Base-by-base conservation (phyloP, 2,329 filamentous ascomycete genomes). In the Rutstroemia sydowiana region DNA sequence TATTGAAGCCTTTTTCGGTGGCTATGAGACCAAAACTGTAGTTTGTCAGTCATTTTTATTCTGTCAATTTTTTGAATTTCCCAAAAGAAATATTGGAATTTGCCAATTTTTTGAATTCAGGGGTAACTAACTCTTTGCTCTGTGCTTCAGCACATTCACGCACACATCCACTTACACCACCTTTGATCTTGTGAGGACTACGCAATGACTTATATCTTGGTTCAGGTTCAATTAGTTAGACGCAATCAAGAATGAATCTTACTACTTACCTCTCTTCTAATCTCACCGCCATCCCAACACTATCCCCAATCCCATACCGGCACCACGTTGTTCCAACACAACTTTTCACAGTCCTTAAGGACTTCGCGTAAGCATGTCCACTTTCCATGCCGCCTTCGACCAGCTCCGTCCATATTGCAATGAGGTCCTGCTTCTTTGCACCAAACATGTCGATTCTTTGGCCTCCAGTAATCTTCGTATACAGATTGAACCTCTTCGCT, bases 391-490 rank as follows among this genome's bases (percentile, higher is more conserved):
- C 90, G 1, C 85, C 90, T 51, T 87, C 83, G 8, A 95, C 79
- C 3, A 95, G 75, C 59, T 82, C 79, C 40, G 79, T 78, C 90
- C 90, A 95, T 61, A 95, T 95, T 13, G 77, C 76, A 2, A 87
- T 75, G 16, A 95, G 75, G 66, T 95, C 88, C 59, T 93, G 86
- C 70, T 95, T 95, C 69, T 83, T 84, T 0, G 90, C 90, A 37
- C 90, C 90, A 63, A 95, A 95, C 83, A 95, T 81, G 68, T 95
- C 90, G 64, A 95, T 95, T 51, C 90, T 81, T 69, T 95, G 90
- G 1, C 87, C 90, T 51, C 90, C 90, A 0, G 90, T 95, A 65
- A 95, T 95, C 70, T 95, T 95, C 64, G 84, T 89, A 71, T 95
- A 95, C 6, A 95, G 73, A 32, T 78, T 77, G 64, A 88, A 95